phyloP scores from a whole-genome alignment of 1,284 basidiomycete genomes.

The Rhodotorula sp. region DNA sequence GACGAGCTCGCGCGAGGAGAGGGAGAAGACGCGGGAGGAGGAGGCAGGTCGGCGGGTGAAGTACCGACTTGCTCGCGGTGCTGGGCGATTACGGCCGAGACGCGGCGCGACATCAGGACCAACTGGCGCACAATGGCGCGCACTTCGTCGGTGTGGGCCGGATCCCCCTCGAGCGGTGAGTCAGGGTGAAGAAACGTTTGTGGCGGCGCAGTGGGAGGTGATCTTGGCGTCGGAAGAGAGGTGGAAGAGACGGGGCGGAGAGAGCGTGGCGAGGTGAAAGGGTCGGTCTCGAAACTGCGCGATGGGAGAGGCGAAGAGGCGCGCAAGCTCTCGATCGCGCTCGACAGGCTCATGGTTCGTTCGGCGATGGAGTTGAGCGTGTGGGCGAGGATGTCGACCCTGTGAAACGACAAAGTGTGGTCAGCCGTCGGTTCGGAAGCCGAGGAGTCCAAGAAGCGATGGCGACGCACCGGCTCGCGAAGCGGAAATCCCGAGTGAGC shows the following conservation, averaged over 20 bases:
- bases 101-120: conserved; percentile 18
- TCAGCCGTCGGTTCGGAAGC: neutral
- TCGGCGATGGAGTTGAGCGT: conserved; percentile 15
- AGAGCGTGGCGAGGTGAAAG: neutral
- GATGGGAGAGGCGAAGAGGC: neutral
- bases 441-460: too few relatives aligned
- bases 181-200: neutral
- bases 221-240: neutral
- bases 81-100: conserved; percentile 23
- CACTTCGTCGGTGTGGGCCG: conserved; percentile 16
- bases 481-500: neutral
- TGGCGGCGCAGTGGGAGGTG: neutral
- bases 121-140: conserved; percentile 20
- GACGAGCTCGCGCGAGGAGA: neutral
- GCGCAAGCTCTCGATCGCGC: too few relatives aligned
- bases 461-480: neutral
- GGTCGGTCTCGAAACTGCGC: neutral
- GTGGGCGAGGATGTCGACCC: conserved; percentile 3
- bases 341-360: conserved; percentile 7
- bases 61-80: conserved; percentile 16
- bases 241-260: neutral
- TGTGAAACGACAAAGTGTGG: neutral
- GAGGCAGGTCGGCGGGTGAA: neutral
- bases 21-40: neutral
- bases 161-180: neutral